Percentiles rank a stretch among this genome's conserved stretches.
phyloP scores from a whole-genome alignment of 257 asterid genomes.

The Ophiorrhiza pumila region DNA sequence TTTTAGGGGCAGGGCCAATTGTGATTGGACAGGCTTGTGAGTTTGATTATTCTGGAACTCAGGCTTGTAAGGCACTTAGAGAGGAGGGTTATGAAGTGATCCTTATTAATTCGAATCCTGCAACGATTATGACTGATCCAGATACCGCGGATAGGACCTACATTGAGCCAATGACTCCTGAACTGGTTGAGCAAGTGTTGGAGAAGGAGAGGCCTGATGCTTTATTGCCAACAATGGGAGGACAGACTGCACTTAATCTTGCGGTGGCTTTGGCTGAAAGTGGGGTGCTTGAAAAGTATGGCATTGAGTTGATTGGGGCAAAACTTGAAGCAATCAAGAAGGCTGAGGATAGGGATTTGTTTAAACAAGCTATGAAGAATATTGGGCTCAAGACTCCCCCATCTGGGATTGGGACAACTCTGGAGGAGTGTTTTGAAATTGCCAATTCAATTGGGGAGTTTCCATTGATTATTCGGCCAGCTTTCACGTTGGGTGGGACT shows the following conservation, averaged over 20 bases:
- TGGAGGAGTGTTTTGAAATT: slow-evolving; percentile 80
- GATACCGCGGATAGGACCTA: slow-evolving; percentile 89
- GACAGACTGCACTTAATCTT: slow-evolving; percentile 94
- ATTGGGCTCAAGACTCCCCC: slow-evolving; percentile 96
- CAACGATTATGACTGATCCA: slow-evolving; percentile 97
- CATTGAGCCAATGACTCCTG: slow-evolving; percentile 97
- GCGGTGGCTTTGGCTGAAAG: slow-evolving; percentile 93
- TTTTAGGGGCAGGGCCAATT: slow-evolving; percentile 96
- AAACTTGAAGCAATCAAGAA: slow-evolving; percentile 92
- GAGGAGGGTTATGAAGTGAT: slow-evolving; percentile 97
- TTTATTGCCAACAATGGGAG: slow-evolving; percentile 94
- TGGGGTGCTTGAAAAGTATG: slow-evolving; percentile 91
- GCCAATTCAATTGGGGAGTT: slow-evolving; percentile 83
- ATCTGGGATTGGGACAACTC: slow-evolving; percentile 87
- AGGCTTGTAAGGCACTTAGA: slow-evolving; percentile 94
- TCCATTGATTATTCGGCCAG: slow-evolving; percentile 92
- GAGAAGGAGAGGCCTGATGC: slow-evolving; percentile 97
- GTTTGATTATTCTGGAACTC: slow-evolving; percentile 97
- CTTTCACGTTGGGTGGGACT: slow-evolving; percentile 92
- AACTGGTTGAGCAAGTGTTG: slow-evolving; percentile 89
- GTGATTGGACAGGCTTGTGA: slow-evolving; percentile 98
- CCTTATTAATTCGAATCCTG: slow-evolving; percentile 90
- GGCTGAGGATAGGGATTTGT: slow-evolving; percentile 95
- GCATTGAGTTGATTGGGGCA: slow-evolving; percentile 94
- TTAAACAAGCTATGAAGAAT: slow-evolving; percentile 87